A percentile compares a stretch with the other conserved stretches of the same genome.
These are phyloP conservation scores for Cucumis melo DNA, from an alignment of 306 rosid species.

Conservation along the genomic window DNA sequence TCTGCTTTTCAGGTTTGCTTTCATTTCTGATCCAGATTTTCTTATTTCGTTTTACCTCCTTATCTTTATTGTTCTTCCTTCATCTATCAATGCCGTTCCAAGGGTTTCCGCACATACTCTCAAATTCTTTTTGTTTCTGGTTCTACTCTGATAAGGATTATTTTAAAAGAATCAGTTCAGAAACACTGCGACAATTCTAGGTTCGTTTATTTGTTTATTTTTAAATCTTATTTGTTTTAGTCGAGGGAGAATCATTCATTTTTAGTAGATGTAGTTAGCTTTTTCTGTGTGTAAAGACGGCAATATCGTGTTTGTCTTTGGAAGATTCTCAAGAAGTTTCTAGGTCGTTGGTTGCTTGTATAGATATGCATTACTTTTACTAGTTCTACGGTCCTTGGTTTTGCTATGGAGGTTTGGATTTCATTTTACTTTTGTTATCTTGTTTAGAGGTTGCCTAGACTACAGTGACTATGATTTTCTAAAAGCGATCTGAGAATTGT, in stretches of 20 bases:
- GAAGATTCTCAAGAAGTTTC: neutral
- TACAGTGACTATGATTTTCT: neutral
- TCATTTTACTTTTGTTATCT: neutral
- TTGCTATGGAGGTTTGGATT: neutral
- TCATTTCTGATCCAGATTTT: neutral
- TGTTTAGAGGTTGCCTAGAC: neutral
- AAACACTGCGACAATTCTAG: neutral
- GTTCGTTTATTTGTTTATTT: neutral
- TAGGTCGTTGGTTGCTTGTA: neutral
- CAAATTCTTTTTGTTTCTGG: neutral
- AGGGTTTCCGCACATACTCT: neutral
- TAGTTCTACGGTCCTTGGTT: neutral
- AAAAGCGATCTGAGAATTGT: neutral
- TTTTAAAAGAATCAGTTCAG: neutral
- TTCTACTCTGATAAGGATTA: neutral
- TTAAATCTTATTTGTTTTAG: neutral
- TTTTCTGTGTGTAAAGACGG: neutral
- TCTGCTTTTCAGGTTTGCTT: neutral
- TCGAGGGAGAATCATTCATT: neutral
- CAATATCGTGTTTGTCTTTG: neutral
- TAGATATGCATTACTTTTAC: neutral
- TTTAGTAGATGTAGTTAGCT: neutral
- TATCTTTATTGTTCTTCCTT: neutral
- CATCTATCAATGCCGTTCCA: neutral
- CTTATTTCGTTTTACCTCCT: neutral